Base-by-base conservation (phyloP, 768 basidiomycete species). In the Lactarius tabidus region DNA sequence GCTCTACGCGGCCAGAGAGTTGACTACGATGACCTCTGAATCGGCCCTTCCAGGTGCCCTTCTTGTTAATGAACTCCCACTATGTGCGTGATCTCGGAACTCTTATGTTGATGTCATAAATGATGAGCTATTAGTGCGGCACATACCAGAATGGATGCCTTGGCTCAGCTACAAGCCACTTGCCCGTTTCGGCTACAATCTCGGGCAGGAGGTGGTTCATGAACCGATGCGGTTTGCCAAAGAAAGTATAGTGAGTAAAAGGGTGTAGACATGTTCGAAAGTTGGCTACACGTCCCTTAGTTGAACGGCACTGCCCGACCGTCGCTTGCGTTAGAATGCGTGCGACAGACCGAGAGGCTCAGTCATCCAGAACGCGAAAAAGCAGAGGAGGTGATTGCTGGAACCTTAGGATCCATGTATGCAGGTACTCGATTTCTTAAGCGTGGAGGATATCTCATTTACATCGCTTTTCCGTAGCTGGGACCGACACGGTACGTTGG, bases 21-120 rank as follows among this genome's bases (percentile, higher is more conserved):
- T 36, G 36, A 36, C n/a, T n/a, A 36, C 36, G 36, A 36, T 64
- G 35, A 33, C 33, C 3, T 17, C 45, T 28, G 15, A 17, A 51
- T 6, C 28, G 4, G n/a, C 29, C 1, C 58, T 65, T 6, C 63
- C 62, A 1, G 66, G 62, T 31, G 58, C 39, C 14, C 41, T 64
- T 31, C 57, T 67, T 10, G 63, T 67, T 35, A 67, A 67, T 38
- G 36, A 56, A 18, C 15, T 67, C 36, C 66, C 66, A 2, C 51
- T 64, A 3, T 15, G 67, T 68, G n/a, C 6, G 67, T 54, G 38
- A 0, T 20, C 26, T 14, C 12, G 18, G 2, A 38, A 48, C 14
- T 18, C 1, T 17, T 23, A 20, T 33, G 26, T n/a, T 26, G 7
- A 9, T 3, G 7, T 31, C 8, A 29, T 20, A 6, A n/a, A 28